A percentile compares a stretch with the other conserved stretches of the same genome.
Conservation (phyloP, 306 rosid species). For the Glycyrrhiza uralensis region DNA sequence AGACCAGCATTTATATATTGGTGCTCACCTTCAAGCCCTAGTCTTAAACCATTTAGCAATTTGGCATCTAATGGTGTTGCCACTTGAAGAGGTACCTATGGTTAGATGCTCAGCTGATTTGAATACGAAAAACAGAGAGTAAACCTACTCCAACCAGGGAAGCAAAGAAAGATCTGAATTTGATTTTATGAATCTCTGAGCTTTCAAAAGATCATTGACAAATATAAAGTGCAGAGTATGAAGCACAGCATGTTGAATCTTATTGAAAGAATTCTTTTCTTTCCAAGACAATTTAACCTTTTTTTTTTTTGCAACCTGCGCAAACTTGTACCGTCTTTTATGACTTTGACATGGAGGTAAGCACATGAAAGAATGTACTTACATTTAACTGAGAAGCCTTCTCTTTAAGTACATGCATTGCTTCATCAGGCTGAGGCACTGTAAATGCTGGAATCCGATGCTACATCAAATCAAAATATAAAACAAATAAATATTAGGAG, state of each 20-base stretch:
- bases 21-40: conserved; percentile 96
- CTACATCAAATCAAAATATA: conserved; percentile 43
- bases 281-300: not conserved
- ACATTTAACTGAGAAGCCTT: conserved; percentile 75
- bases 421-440: conserved; percentile 88
- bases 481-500: not conserved
- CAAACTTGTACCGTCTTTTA: conserved; percentile 7
- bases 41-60: conserved; percentile 61
- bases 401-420: conserved; percentile 75
- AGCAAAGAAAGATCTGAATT: conserved; percentile 13
- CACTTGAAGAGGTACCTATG: conserved; percentile 72
- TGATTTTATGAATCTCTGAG: not conserved
- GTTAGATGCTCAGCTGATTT: conserved; percentile 32
- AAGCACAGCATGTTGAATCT: not conserved
- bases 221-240: conserved; percentile 2
- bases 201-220: conserved; percentile 21
- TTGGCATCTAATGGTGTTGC: conserved; percentile 59
- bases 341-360: conserved; percentile 9
- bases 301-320: not conserved
- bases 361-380: conserved; percentile 33
- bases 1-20: conserved; percentile 94
- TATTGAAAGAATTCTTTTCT: not conserved
- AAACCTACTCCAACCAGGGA: conserved; percentile 17
- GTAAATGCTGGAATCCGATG: conserved; percentile 72
- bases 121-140: not conserved